phyloP scores from a whole-genome alignment of 169 alveolate species.

The Cryptosporidium viatorum region DNA sequence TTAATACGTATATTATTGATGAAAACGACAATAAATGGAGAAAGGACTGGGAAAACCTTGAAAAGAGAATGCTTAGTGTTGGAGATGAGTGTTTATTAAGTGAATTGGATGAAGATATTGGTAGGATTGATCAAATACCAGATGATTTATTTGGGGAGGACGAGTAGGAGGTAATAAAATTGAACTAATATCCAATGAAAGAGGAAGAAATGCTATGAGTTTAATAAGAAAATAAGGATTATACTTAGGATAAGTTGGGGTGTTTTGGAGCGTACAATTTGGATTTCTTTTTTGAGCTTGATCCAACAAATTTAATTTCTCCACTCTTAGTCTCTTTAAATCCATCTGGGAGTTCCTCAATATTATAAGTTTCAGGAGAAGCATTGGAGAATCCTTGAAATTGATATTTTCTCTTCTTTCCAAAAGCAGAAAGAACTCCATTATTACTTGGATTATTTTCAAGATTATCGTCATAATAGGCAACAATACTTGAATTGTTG shows the following conservation, averaged over 20 bases:
- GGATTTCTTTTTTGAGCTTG: constrained; percentile 31
- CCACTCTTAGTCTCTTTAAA: constrained; percentile 69
- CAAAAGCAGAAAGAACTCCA: constrained; percentile 32
- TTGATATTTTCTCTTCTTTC: constrained; percentile 9
- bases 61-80: neutral
- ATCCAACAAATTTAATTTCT: constrained; percentile 60
- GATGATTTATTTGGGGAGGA: constrained; percentile 1
- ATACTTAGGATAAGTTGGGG: neutral
- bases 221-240: too few relatives aligned
- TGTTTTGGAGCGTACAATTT: constrained; percentile 43
- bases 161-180: neutral
- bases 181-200: neutral
- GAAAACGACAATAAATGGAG: neutral
- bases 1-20: neutral
- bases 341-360: constrained; percentile 59
- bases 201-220: neutral
- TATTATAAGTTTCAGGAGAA: constrained; percentile 24
- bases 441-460: constrained; percentile 44
- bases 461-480: constrained; percentile 42
- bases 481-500: constrained; percentile 3
- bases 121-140: neutral
- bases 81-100: neutral
- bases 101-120: neutral
- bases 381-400: constrained; percentile 50
- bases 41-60: constrained; percentile 16